Evolutionary conservation across 225 moss, liverwort and hornwort genomes (phyloP).

Genomic region (Physcomitrium patens): DNA sequence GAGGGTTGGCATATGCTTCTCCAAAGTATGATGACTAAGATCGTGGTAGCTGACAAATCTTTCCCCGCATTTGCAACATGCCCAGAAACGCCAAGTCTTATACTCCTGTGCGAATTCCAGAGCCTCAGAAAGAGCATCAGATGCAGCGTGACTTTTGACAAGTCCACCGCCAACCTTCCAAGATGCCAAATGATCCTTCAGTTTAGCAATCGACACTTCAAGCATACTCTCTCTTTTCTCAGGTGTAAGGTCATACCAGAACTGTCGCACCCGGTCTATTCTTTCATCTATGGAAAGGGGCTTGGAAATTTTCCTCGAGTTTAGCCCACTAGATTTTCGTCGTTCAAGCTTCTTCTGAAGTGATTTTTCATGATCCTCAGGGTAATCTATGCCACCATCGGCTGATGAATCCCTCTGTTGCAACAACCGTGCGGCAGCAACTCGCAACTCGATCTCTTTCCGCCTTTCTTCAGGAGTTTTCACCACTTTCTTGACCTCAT

Average conservation of each 20-base stretch:
- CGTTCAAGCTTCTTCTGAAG: slow-evolving; percentile 39
- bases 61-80: slow-evolving; percentile 48
- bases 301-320: slow-evolving; percentile 38
- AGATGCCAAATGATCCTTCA: slow-evolving; percentile 43
- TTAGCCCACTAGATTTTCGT: slow-evolving; percentile 41
- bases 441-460: slow-evolving; percentile 56
- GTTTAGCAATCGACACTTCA: slow-evolving; percentile 32
- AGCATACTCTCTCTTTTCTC: slow-evolving; percentile 44
- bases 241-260: slow-evolving; percentile 38
- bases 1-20: slow-evolving; percentile 36
- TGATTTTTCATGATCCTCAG: slow-evolving; percentile 36
- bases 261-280: slow-evolving; percentile 40
- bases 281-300: slow-evolving; percentile 36
- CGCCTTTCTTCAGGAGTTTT: slow-evolving; percentile 53
- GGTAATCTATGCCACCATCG: slow-evolving; percentile 21
- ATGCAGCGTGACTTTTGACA: slow-evolving; percentile 39
- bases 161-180: slow-evolving; percentile 39
- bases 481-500: slow-evolving; percentile 50
- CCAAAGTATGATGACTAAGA: slow-evolving; percentile 39
- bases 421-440: slow-evolving; percentile 54
- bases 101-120: slow-evolving; percentile 53
- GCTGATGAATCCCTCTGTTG: slow-evolving; percentile 41
- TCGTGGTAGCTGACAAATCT: slow-evolving; percentile 34
- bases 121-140: slow-evolving; percentile 42
- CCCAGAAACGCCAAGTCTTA: slow-evolving; percentile 51